phyloP scores from a whole-genome alignment of 1,284 basidiomycete genomes.

The Rhodotorula sp. region DNA sequence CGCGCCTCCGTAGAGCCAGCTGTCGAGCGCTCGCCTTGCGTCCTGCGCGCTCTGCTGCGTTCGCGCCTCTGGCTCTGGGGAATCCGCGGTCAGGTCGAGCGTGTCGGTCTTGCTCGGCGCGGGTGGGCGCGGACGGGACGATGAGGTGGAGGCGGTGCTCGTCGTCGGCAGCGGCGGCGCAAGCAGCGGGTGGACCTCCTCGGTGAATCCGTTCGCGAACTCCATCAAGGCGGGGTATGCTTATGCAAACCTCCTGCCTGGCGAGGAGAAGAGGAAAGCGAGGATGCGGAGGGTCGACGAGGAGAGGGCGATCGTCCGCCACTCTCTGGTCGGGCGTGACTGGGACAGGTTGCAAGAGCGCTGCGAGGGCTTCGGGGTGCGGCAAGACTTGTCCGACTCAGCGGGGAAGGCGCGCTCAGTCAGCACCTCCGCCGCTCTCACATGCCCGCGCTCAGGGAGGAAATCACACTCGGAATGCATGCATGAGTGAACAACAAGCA shows the following conservation, averaged over 20 bases:
- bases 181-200: slow-evolving; percentile 4
- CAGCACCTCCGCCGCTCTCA: background rate
- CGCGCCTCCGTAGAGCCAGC: background rate
- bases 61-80: background rate
- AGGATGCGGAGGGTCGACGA: no score
- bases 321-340: no score
- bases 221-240: background rate
- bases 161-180: background rate
- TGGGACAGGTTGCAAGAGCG: no score
- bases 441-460: background rate
- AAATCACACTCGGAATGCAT: background rate
- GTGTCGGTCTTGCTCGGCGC: background rate
- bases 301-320: no score
- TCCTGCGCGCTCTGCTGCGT: background rate
- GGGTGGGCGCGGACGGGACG: no score
- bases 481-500: background rate
- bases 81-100: slow-evolving; percentile 28
- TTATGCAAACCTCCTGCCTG: background rate
- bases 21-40: background rate
- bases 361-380: no score
- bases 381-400: no score
- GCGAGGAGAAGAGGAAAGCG: no score
- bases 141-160: background rate
- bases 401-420: background rate
- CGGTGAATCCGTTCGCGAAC: slow-evolving; percentile 27